Evolutionary conservation across 257 asterid genomes (phyloP), one percentile per base, ranked within the genome.

Genomic region (Solanum appendiculatum): DNA sequence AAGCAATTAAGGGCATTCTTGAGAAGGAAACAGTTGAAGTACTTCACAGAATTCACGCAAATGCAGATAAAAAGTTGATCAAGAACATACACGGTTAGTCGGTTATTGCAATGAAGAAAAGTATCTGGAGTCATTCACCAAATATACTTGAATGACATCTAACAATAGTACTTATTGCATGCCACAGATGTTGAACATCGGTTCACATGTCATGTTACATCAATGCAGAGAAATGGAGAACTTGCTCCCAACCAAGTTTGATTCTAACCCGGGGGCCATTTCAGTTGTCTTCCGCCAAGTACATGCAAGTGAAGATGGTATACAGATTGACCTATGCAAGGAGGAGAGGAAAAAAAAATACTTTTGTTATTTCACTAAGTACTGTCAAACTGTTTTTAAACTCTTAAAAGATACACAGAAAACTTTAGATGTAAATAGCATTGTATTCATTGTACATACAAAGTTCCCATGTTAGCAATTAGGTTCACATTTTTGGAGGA

Each of bases 241-340:
- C 85, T 48, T 48, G 21, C 85, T 18, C 11, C 0, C 68, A 44
- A 81, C 68, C 85, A 48, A 63, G 13, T 86, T 63, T 84, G 89
- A 84, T 56, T 87, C 93, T 89, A 95, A 83, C 99, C 99, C 51
- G 99, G 94, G 10, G 99, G 99, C 99, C 99, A 97, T 89, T 94
- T 94, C 97, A 97, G 91, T 90, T 95, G 98, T 90, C 99, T 94
- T 74, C 96, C 98, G 6, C 98, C 99, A 82, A 97, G 98, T 54
- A 97, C 99, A 85, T 95, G 99, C 87, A 97, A 89, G 93, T 97
- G 99, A 88, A 97, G 93, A 94, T 97, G 99, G 93, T 97, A 97
- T 68, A 97, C 99, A 6, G 98, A 94, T 93, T 97, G 98, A 91
- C 98, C 98, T 96, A 14, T 89, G 74, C 82, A 78, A 58, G n/a